Base-by-base conservation (phyloP, 352 stramenopile genomes). In the Phytophthora hybrid region DNA sequence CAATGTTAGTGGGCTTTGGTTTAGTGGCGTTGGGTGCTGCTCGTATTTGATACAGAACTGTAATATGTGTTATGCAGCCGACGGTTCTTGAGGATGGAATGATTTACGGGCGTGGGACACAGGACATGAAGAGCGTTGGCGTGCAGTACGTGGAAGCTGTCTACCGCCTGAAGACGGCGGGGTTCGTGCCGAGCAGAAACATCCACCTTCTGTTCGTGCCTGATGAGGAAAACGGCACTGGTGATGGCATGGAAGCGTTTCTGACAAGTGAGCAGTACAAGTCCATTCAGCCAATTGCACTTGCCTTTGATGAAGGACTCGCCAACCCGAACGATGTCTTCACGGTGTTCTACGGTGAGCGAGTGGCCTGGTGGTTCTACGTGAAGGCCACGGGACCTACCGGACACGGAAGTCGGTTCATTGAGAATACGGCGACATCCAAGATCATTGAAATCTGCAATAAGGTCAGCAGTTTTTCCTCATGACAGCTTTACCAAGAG, bases 121-220 rank as follows among this genome's bases (percentile, higher is more conserved):
- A 99, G 76, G 97, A 99, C 75, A 99, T 99, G 96, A 99, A 99
- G 76, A 97, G 93, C 73, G 97, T 99, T 13, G 97, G 91, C 53
- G 86, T 98, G 23, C 96, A 99, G 75, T 99, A 99, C 71, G 88
- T 98, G 18, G 90, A 98, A 66, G 94, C 95, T 0, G 80, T 99
- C 31, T 72, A 83, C 1, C 76, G 82, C 6, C 72, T 98, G 14
- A 92, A 91, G 55, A 29, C 79, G 14, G 54, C 78, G 21, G 81
- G 80, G 1, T 97, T 96, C 68, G 69, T 84, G 31, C 95, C 95
- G 3, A 85, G 86, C 58, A 88, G 97, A 41, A 92, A 90, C 41
- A 86, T 99, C 56, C 88, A 98, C 75, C 79, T 99, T 46, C 91
- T 94, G 54, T 99, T 98, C 77, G 93, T 97, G 16, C 94, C 93